Evolutionary conservation across 257 asterid genomes (phyloP), one percentile per base, ranked within the genome.

Genomic region (Apocynum venetum): DNA sequence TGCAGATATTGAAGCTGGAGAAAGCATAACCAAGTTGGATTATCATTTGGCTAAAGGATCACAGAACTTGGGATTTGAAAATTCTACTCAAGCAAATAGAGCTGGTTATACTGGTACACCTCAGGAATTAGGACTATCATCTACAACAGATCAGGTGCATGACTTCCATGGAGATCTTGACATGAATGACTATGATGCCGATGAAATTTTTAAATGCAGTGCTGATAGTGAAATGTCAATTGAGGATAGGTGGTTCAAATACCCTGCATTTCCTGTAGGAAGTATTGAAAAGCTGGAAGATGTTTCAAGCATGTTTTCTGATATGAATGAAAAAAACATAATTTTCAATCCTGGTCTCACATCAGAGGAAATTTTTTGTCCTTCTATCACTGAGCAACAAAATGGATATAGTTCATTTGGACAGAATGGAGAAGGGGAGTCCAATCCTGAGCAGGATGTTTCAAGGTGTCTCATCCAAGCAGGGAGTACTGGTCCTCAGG

Each of bases 1-100:
- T 83, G 66, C 89, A 91, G 98, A 93, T 88, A 86, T 86, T 80
- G 97, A 89, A 78, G 89, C 88, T 86, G 84, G 85, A 80, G 96
- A 93, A 81, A 89, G 88, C 80, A 89, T 89, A 49, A 84, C 86
- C 53, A 86, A 87, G 84, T 80, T 89, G 87, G 91, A 88, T 79
- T 87, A 86, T 81, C 89, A 89, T 76, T 86, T 93, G 60, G 84
- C 89, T 47, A 89, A 81, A 78, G 89, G 86, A 82, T 82, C 89
- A 80, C 92, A 80, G 71, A 85, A 83, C 72, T 83, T 92, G 76
- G 86, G 84, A 68, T 84, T 91, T 12, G 89, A 80, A 80, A 75
- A 83, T 81, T 79, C 81, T 67, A 80, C 77, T 82, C 91, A 86
- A 47, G 78, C 80, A 56, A 79, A 88, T 61, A 78, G 78, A 49